These are phyloP conservation scores for Hordeum marinum DNA, from an alignment of 176 grass and related monocot genomes.

Conservation along the genomic window DNA sequence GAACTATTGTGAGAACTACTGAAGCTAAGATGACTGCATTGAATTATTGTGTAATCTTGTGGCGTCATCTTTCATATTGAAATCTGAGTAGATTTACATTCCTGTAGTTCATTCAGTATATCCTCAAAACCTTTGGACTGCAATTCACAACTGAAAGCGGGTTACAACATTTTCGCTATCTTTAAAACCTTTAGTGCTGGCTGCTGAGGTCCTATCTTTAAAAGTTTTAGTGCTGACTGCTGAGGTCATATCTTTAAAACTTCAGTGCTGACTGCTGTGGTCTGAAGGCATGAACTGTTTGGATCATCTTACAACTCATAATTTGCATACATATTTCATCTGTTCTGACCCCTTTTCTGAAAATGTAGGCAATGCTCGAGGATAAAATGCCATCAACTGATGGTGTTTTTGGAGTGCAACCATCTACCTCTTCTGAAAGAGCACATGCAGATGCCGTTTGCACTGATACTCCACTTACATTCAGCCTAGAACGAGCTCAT, in stretches of 20 bases:
- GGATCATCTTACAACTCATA: background rate
- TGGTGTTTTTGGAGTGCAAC: constrained; percentile 10
- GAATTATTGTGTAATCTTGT: constrained; percentile 7
- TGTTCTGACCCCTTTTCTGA: constrained; percentile 11
- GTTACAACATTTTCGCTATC: background rate
- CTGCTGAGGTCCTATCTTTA: background rate
- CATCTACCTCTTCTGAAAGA: constrained; percentile 23
- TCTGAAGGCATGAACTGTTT: background rate
- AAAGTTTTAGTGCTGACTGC: background rate
- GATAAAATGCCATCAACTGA: constrained; percentile 16
- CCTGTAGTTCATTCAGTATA: background rate
- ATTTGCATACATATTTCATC: background rate
- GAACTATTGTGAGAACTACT: background rate
- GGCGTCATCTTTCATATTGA: background rate
- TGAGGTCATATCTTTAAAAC: background rate
- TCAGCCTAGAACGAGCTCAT: constrained; percentile 5
- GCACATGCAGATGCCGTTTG: constrained; percentile 2
- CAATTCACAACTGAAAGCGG: background rate
- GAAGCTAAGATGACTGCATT: background rate
- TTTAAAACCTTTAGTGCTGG: constrained; percentile 8
- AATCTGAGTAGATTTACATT: constrained; percentile 5
- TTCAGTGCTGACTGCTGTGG: constrained; percentile 1
- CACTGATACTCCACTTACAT: constrained; percentile 1
- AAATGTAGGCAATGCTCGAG: constrained; percentile 27
- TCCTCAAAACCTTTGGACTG: constrained; percentile 15